Percentiles rank a stretch among this genome's conserved stretches.
Conservation (phyloP, 2,329 filamentous ascomycete genomes). For the Fusarium fujikuroi region DNA sequence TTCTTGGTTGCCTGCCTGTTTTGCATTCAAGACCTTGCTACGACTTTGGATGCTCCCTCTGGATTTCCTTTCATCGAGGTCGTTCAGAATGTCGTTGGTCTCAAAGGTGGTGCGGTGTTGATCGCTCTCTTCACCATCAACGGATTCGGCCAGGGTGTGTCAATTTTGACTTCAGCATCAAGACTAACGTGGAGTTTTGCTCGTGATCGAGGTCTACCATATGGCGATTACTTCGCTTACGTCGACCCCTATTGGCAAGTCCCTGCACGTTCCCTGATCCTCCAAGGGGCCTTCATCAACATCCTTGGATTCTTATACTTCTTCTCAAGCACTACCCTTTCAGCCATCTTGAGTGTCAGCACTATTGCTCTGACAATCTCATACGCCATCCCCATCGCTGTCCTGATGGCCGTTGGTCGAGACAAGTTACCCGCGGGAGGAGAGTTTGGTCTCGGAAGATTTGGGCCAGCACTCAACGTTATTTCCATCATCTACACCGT, state of each 20-base stretch:
- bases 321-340: constrained; percentile 63
- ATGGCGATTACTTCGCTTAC: constrained; percentile 56
- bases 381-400: constrained; percentile 59
- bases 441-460: constrained; percentile 57
- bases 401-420: constrained; percentile 60
- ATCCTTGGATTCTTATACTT: constrained; percentile 64
- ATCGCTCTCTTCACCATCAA: constrained; percentile 66
- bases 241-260: constrained; percentile 61
- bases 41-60: constrained; percentile 51
- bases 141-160: constrained; percentile 63
- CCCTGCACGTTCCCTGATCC: constrained; percentile 62
- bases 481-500: constrained; percentile 61
- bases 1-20: constrained; percentile 63
- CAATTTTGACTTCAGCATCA: constrained; percentile 61
- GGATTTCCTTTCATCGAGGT: constrained; percentile 62
- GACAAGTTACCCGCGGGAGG: constrained; percentile 58
- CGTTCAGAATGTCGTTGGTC: constrained; percentile 49
- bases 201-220: constrained; percentile 60
- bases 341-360: constrained; percentile 64
- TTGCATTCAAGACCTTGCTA: constrained; percentile 58
- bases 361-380: constrained; percentile 67
- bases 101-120: constrained; percentile 55
- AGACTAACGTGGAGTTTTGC: constrained; percentile 65
- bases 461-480: constrained; percentile 55
- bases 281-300: constrained; percentile 56